Base-by-base conservation (phyloP, 495 filamentous ascomycete genomes). In the Chaetomidium leptoderma region DNA sequence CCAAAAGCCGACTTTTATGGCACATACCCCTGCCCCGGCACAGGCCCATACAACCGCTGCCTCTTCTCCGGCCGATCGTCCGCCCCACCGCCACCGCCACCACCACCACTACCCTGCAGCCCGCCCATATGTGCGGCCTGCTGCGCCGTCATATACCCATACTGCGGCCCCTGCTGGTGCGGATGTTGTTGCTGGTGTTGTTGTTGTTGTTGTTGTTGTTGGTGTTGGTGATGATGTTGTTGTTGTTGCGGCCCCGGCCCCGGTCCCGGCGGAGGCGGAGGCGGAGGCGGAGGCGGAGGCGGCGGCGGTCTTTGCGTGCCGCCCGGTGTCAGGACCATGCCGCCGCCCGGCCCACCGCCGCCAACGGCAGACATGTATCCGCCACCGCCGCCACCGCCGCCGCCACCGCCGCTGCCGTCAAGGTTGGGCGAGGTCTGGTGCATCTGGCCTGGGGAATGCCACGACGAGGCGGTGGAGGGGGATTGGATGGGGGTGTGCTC, bases 401-500 rank as follows among this genome's bases (percentile, higher is more conserved):
- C n/a, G n/a, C n/a, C n/a, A n/a, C 8, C 27, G 67, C 70, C 70
- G 30, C 68, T 70, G 17, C 68, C 65, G 42, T 73, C 73, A n/a
- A 76, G 70, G 35, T 68, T 86, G 0, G 86, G 78, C 17, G 86
- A 80, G 57, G 85, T 79, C 39, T 83, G 83, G 24, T 83, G 59
- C 49, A 86, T 82, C 60, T 88, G 86, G 19, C 80, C 76, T 0
- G 88, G 86, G 23, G 88, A 89, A 68, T 90, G 86, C 87, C 87
- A 90, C 48, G 76, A 85, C 55, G 82, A 79, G 4, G 84, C 84
- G 2, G 84, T 85, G 9, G 84, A 80, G 23, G 88, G 86, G 14
- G 87, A 90, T 63, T 86, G 85, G 56, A 84, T 86, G 8, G 90
- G 90, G 24, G 90, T 91, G 46, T 86, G 84, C 61, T 92, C 90